Base-by-base conservation (phyloP, 2,329 filamentous ascomycete species). In the Cladobotryum protrusum region DNA sequence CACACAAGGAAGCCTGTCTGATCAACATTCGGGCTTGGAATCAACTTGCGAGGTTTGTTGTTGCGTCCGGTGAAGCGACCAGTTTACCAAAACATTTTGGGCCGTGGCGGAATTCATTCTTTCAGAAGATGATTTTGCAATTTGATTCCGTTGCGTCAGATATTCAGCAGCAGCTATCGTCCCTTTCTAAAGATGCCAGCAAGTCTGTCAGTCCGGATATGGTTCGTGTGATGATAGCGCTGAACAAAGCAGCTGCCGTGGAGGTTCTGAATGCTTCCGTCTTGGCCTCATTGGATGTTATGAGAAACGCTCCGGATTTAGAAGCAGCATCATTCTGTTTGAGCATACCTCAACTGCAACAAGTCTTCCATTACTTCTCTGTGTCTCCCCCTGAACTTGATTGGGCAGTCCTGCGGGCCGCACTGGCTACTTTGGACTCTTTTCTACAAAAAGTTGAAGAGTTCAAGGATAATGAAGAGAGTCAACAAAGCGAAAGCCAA, bases 1-100 rank as follows among this genome's bases (percentile, higher is more conserved):
- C 83, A 9, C 83, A 87, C 60, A 83, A 82, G 56, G 80, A 84
- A 61, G 83, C 82, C 3, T 85, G 80, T 57, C 65, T 82, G 29
- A 83, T 85, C 56, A 85, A 79, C 52, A 60, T 86, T 14, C 73
- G 78, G 43, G 75, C 82, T 7, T 86, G 83, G 82, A 75, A 68
- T 47, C 81, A 85, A 55, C 67, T 86, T 24, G 74, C 81, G 2
- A 73, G 75, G 15, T 86, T 82, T 57, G 63, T 84, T 19, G 69
- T 83, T 5, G 71, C 74, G 1, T 71, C 66, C 0, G 71, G 70
- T 8, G 67, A 71, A 39, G 64, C 68, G 2, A 76, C 75, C 14
- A 70, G 67, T 29, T 71, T 75, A 1, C 79, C 85, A 48, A 71
- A 69, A 19, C 63, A 71, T 2, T 68, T 73, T 43, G 55, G 58